Conservation (phyloP, 2,329 filamentous ascomycete species). For the Colletotrichum phormii region DNA sequence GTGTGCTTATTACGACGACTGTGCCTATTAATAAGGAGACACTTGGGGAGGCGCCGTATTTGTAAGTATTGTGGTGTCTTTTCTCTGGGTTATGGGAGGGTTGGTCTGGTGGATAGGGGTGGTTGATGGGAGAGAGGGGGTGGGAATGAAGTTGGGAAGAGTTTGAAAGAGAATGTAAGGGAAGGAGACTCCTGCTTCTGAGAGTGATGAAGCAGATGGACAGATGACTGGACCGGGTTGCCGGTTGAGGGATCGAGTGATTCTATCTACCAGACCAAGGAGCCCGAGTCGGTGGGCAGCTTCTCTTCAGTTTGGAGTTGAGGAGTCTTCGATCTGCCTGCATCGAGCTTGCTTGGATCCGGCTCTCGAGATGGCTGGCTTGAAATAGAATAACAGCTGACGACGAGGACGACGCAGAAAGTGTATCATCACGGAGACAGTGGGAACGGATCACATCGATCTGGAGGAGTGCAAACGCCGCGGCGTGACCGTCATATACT, state of each 20-base stretch:
- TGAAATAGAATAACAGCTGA: neutral
- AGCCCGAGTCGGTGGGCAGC: too few species aligned
- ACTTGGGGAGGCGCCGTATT: slow-evolving; percentile 38
- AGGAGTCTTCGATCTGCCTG: neutral
- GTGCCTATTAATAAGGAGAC: slow-evolving; percentile 38
- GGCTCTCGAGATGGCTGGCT: neutral
- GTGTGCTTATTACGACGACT: slow-evolving; percentile 42
- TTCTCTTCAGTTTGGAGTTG: neutral
- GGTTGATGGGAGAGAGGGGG: neutral
- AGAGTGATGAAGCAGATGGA: neutral
- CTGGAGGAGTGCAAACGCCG: slow-evolving; percentile 38
- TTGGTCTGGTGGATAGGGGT: too few species aligned
- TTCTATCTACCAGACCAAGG: neutral
- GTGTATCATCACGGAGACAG: slow-evolving; percentile 41
- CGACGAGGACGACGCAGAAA: slow-evolving; percentile 28
- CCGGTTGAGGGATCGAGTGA: neutral
- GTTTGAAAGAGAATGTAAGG: neutral
- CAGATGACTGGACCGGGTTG: too few species aligned
- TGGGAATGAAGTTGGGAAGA: neutral
- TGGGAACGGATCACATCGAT: slow-evolving; percentile 41
- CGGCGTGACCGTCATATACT: slow-evolving; percentile 40
- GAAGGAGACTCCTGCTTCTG: neutral
- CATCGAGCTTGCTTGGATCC: neutral
- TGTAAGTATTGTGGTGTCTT: slow-evolving; percentile 31
- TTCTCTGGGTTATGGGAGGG: neutral